phyloP scores from a whole-genome alignment of 169 alveolate species.

The Hepatocystis sp. region DNA sequence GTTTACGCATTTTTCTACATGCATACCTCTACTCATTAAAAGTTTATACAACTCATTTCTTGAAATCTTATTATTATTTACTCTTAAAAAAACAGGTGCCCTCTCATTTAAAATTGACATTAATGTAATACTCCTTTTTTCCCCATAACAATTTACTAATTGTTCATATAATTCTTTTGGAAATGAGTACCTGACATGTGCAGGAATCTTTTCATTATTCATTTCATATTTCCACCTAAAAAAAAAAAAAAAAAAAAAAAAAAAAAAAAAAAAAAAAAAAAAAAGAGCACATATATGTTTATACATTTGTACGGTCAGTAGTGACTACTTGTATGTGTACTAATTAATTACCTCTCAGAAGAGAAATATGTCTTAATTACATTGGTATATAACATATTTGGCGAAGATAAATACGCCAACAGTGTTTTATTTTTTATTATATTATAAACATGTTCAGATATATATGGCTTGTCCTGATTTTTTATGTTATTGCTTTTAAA shows the following conservation, averaged over 20 bases:
- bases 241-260: neutral
- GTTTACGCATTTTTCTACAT: constrained; percentile 88
- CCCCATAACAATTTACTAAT: constrained; percentile 84
- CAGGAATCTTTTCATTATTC: constrained; percentile 85
- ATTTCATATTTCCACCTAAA: constrained; percentile 87
- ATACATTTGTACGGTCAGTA: neutral
- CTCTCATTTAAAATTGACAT: constrained; percentile 89
- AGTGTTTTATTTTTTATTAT: constrained; percentile 64
- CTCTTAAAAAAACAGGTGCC: constrained; percentile 88
- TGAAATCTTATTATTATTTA: constrained; percentile 80
- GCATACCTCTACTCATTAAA: constrained; percentile 87
- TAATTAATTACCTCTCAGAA: constrained; percentile 37
- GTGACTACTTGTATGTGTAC: too few relatives aligned
- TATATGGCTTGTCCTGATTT: constrained; percentile 61
- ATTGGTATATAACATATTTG: constrained; percentile 47
- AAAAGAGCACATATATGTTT: neutral
- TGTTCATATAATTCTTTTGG: constrained; percentile 87
- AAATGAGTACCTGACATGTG: constrained; percentile 88
- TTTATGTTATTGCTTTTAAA: constrained; percentile 71
- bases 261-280: neutral
- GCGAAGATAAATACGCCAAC: constrained; percentile 50
- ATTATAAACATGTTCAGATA: constrained; percentile 72
- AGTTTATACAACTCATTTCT: constrained; percentile 83
- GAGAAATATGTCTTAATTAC: constrained; percentile 66
- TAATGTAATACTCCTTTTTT: constrained; percentile 83